Percentiles rank a stretch among this genome's conserved stretches.
Conservation (phyloP, 176 grass and related monocot species). For the Juncus effusus region DNA sequence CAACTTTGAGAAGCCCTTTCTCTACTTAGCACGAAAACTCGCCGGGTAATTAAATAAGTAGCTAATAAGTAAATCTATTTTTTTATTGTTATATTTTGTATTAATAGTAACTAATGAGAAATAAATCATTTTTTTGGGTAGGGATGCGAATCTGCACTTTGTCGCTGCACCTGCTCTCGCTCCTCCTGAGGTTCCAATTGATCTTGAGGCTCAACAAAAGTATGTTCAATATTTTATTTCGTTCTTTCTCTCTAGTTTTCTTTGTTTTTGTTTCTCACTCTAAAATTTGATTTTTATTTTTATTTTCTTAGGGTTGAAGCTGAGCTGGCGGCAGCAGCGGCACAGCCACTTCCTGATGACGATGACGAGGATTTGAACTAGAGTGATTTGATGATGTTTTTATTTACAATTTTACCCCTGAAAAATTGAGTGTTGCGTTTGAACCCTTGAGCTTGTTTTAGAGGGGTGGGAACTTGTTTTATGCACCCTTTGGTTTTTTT, state of each 20-base stretch:
- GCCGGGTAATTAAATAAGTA: conserved; percentile 27
- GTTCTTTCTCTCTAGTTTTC: not conserved
- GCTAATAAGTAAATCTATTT: not conserved
- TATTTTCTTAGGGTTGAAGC: conserved; percentile 22
- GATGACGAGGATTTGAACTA: conserved; percentile 26
- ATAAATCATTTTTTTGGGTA: conserved; percentile 5
- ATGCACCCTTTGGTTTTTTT: too few relatives aligned
- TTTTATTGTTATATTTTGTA: conserved; percentile 5
- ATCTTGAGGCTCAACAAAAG: conserved; percentile 47
- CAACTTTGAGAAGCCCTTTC: conserved; percentile 66
- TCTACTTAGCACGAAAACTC: conserved; percentile 55
- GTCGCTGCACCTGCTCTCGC: conserved; percentile 51
- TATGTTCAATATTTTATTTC: conserved; percentile 21
- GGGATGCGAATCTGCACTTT: conserved; percentile 47
- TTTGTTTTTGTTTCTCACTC: not conserved
- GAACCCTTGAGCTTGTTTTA: too few relatives aligned
- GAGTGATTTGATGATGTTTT: not conserved
- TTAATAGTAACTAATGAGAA: not conserved
- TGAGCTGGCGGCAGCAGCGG: conserved; percentile 27
- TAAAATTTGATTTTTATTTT: not conserved
- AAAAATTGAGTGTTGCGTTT: too few relatives aligned
- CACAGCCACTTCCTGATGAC: conserved; percentile 36
- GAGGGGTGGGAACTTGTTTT: too few relatives aligned
- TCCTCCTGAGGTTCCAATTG: conserved; percentile 47
- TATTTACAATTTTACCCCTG: too few relatives aligned